These are phyloP conservation scores for Hymenoscyphus fructigenus DNA, from an alignment of 2,329 filamentous ascomycete species.

Conservation along the genomic window DNA sequence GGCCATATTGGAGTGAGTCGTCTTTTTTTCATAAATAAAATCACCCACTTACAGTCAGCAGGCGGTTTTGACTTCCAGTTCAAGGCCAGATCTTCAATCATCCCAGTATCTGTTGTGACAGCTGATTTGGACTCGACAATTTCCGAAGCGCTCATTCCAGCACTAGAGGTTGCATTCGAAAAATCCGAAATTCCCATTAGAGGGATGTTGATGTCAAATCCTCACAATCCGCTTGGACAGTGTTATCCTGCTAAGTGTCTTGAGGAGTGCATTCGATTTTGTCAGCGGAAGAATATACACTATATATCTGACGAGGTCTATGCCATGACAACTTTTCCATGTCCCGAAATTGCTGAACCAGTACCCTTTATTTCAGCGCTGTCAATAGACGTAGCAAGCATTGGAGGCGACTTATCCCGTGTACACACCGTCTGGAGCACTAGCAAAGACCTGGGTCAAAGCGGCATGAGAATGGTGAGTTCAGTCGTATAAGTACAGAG, in stretches of 20 bases:
- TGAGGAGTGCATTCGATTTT: constrained; percentile 38
- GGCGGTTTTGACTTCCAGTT: constrained; percentile 13
- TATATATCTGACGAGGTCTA: constrained; percentile 50
- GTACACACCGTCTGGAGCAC: constrained; percentile 5
- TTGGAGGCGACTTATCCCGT: constrained; percentile 1
- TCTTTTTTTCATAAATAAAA: too few species aligned
- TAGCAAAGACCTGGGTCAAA: constrained; percentile 7
- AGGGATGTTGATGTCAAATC: constrained; percentile 42
- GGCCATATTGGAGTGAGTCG: constrained; percentile 24
- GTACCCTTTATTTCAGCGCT: constrained; percentile 6
- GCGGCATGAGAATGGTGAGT: constrained; percentile 11
- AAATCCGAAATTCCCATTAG: constrained; percentile 17
- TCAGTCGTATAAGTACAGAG: not conserved
- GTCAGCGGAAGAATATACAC: constrained; percentile 43
- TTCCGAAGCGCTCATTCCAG: constrained; percentile 4
- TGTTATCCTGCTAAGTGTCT: constrained; percentile 22
- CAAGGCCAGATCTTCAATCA: constrained; percentile 4
- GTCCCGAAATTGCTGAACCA: not conserved
- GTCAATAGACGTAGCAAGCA: not conserved
- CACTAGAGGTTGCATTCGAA: constrained; percentile 3
- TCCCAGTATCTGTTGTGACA: not conserved
- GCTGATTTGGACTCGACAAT: not conserved
- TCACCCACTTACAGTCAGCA: not conserved
- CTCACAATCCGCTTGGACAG: constrained; percentile 31
- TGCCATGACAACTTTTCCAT: constrained; percentile 41